Base-by-base conservation (phyloP, 2,329 filamentous ascomycete genomes). In the Cyphellophora attinorum region DNA sequence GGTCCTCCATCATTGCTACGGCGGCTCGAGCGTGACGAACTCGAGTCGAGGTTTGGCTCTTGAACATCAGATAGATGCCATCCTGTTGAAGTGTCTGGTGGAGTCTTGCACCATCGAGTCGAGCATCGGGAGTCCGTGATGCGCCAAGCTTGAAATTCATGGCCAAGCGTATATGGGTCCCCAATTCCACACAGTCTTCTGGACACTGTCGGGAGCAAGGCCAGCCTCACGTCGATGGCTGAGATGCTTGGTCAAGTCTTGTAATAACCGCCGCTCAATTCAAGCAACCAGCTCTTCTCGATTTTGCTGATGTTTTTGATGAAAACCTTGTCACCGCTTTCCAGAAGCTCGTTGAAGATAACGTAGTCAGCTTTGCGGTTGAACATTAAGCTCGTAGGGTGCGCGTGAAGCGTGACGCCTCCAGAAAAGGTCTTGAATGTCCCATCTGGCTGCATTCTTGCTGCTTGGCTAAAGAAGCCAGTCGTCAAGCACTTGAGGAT, bases 281-380 rank as follows among this genome's bases (percentile, higher is more conserved):
- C 85, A 31, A 88, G 56, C 48, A 98, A 67, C 84, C 89, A 98
- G n/a, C 65, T 68, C 68, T 85, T 94, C 55, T 95, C 84, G 50
- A 96, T 83, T 63, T 85, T 91, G n/a, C 80, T 91, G 39, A 96
- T 66, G 58, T 96, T 89, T 36, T 85, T 71, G 49, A 98, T 93
- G 54, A 81, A 96, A 1, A 75, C 86, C 67, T 96, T 96, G 44
- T 74, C 76, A 6, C 81, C 76, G 4, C 84, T 93, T 62, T 96
- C 85, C 68, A 94, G 76, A 23, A 94, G 76, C 61, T 95, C 89
- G 50, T 93, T 82, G 53, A 95, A 98, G 19, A 98, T 73, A 6
- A 96, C 86, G 86, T 89, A 96, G 45, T 95, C 86, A 8, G 85
- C 85, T 64, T 93, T 95, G 37, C 88, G 78, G 58, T 94, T 93